Conservation (phyloP, 2,329 filamentous ascomycete species). For the Podosphaera xanthii region DNA sequence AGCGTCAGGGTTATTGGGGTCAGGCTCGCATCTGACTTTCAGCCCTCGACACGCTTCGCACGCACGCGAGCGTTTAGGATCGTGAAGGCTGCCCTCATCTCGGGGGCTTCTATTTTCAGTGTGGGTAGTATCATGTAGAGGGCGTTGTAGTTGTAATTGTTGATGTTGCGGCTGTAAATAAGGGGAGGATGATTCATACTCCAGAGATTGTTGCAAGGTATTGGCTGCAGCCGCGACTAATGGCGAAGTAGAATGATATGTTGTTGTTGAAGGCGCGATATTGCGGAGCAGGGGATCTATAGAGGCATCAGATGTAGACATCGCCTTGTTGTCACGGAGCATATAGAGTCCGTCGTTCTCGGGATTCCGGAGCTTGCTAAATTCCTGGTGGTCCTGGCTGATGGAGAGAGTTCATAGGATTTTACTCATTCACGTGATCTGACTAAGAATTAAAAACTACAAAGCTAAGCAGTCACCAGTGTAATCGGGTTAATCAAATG, state of each 20-base stretch:
- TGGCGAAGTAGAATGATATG: not conserved
- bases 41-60: slow-evolving; percentile 21
- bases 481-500: too few relatives aligned
- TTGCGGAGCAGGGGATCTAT: slow-evolving; percentile 1
- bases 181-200: not conserved
- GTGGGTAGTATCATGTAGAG: not conserved
- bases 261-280: not conserved
- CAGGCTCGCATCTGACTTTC: slow-evolving; percentile 21
- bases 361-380: slow-evolving; percentile 2
- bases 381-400: not conserved
- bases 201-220: not conserved
- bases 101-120: not conserved
- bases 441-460: not conserved
- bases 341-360: not conserved
- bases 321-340: slow-evolving; percentile 1
- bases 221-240: not conserved
- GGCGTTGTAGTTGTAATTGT: not conserved
- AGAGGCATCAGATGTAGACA: slow-evolving; percentile 2
- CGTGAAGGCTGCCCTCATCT: slow-evolving; percentile 8
- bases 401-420: not conserved
- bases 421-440: not conserved
- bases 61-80: slow-evolving; percentile 18
- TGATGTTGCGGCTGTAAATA: not conserved
- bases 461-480: too few relatives aligned
- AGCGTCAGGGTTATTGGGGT: slow-evolving; percentile 15